Conservation (phyloP, 202 grass and related monocot genomes). For the Saccharum hybrid region DNA sequence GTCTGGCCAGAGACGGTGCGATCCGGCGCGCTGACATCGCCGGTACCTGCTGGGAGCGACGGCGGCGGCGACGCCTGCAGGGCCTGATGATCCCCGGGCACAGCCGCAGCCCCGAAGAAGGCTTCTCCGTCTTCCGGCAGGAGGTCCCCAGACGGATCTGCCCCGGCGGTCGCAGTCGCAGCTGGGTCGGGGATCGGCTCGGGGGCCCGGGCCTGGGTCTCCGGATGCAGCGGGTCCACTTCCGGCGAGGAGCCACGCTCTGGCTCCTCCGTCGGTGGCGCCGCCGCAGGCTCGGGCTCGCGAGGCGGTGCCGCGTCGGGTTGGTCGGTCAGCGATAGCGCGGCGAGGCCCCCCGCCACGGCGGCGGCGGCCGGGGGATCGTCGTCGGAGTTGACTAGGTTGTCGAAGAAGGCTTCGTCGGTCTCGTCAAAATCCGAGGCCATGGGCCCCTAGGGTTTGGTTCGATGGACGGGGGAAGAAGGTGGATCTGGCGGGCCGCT, state of each 20-base stretch:
- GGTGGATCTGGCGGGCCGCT: no score
- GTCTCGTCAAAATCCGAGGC: constrained; percentile 58
- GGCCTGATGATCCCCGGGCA: constrained; percentile 4
- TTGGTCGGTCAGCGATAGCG: constrained; percentile 43
- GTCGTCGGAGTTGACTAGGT: constrained; percentile 76
- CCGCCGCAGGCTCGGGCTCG: neutral
- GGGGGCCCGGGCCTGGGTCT: neutral
- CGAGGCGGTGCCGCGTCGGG: neutral
- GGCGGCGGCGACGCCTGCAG: constrained; percentile 1
- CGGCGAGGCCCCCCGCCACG: constrained; percentile 32
- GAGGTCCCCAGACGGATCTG: constrained; percentile 50
- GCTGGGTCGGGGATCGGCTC: no score
- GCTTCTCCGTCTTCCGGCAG: neutral
- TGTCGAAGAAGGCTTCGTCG: constrained; percentile 91
- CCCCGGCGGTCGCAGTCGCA: neutral
- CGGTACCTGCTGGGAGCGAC: neutral
- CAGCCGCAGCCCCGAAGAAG: neutral
- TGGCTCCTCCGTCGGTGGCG: neutral
- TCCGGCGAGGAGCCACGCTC: neutral
- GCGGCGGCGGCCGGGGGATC: neutral
- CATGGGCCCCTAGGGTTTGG: constrained; percentile 42
- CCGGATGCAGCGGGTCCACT: no score
- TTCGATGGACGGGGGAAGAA: neutral
- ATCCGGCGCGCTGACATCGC: neutral
- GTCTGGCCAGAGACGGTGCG: neutral